These are phyloP conservation scores for Scleromitrula shiraiana DNA, from an alignment of 2,329 filamentous ascomycete genomes.

Conservation along the genomic window DNA sequence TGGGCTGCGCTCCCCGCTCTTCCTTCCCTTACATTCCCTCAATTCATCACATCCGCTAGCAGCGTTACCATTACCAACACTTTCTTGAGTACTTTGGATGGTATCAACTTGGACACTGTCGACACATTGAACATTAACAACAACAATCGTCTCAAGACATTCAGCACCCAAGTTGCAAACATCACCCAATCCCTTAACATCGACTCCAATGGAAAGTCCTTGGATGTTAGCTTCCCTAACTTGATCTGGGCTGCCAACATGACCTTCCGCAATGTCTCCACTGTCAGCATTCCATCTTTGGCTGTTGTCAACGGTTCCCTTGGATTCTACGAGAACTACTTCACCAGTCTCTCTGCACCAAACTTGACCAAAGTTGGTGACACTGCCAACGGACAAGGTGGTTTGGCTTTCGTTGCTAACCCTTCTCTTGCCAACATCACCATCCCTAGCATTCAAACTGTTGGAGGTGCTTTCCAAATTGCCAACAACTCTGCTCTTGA, in stretches of 20 bases:
- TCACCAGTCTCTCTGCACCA: constrained; percentile 51
- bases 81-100: constrained; percentile 66
- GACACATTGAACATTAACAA: constrained; percentile 76
- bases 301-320: constrained; percentile 67
- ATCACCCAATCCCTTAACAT: constrained; percentile 65
- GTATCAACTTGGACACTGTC: constrained; percentile 71
- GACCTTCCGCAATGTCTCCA: constrained; percentile 73
- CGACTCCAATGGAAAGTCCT: constrained; percentile 68
- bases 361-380: constrained; percentile 60
- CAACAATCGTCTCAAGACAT: constrained; percentile 71
- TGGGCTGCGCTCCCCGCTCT: constrained; percentile 65
- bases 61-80: constrained; percentile 79
- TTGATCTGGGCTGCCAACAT: constrained; percentile 72
- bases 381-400: constrained; percentile 33
- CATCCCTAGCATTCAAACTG: constrained; percentile 57
- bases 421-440: constrained; percentile 62
- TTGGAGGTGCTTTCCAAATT: constrained; percentile 75
- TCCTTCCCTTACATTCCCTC: constrained; percentile 48
- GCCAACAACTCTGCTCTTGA: constrained; percentile 79
- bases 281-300: constrained; percentile 66
- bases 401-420: constrained; percentile 58
- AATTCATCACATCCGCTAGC: constrained; percentile 56
- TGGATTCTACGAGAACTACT: constrained; percentile 73
- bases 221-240: constrained; percentile 67
- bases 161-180: constrained; percentile 71